Percentiles rank a stretch among this genome's conserved stretches.
phyloP scores from a whole-genome alignment of 2,329 filamentous ascomycete species.

The Ceratocystis ficicola region DNA sequence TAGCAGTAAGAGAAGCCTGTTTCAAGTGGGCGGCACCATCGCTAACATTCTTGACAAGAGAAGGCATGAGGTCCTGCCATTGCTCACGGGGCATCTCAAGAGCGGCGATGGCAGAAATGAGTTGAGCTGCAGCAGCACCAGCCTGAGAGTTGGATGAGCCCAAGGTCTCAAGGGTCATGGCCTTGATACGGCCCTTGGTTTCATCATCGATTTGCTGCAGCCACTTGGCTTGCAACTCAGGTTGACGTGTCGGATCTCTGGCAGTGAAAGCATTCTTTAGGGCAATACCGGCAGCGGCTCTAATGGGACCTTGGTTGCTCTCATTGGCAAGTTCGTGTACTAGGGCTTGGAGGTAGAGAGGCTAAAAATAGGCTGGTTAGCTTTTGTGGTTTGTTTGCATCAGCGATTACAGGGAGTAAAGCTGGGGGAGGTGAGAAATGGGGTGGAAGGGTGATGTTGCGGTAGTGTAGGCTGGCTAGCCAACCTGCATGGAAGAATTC shows the following conservation, averaged over 20 bases:
- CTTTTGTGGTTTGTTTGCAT: constrained; percentile 5
- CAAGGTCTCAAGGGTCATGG: constrained; percentile 78
- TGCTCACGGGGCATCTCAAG: constrained; percentile 89
- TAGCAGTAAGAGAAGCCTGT: constrained; percentile 87
- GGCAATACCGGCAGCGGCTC: constrained; percentile 87
- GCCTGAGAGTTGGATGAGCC: constrained; percentile 67
- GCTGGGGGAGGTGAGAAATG: neutral
- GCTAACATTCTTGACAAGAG: constrained; percentile 84
- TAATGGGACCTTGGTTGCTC: constrained; percentile 65
- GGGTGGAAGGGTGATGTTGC: neutral
- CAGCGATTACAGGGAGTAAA: neutral
- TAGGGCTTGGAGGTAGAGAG: constrained; percentile 83
- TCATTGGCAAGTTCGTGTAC: constrained; percentile 93
- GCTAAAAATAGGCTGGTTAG: constrained; percentile 38
- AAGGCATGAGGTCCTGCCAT: constrained; percentile 84
- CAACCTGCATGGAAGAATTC: neutral
- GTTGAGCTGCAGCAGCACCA: constrained; percentile 81
- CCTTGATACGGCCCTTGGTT: constrained; percentile 80
- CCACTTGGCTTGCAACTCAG: constrained; percentile 91
- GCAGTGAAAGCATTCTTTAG: constrained; percentile 97
- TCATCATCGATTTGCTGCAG: constrained; percentile 66
- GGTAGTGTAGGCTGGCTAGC: neutral
- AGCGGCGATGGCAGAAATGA: constrained; percentile 85
- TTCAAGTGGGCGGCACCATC: constrained; percentile 78
- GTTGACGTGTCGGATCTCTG: constrained; percentile 75